Conservation (phyloP, 2,329 filamentous ascomycete species). For the Grosmannia clavigera region DNA sequence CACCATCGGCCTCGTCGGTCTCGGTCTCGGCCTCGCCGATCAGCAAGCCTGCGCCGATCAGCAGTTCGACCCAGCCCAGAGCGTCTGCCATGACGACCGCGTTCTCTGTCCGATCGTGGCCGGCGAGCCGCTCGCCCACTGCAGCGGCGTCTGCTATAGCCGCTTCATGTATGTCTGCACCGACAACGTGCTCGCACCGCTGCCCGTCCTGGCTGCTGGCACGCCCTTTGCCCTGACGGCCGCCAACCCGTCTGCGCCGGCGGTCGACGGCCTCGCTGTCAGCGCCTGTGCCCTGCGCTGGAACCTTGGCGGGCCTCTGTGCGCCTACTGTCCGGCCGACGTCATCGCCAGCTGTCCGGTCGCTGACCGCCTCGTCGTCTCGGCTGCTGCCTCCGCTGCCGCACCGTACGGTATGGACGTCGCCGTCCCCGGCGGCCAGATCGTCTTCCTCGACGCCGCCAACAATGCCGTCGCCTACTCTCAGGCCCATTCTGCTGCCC, state of each 20-base stretch:
- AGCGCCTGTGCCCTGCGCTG: slow-evolving; percentile 16
- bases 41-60: slow-evolving; percentile 8
- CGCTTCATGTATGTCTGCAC: slow-evolving; percentile 21
- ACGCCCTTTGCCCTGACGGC: slow-evolving; percentile 18
- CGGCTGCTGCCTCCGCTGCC: not conserved
- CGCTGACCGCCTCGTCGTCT: slow-evolving; percentile 17
- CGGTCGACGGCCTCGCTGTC: slow-evolving; percentile 18
- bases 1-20: slow-evolving; percentile 1
- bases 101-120: slow-evolving; percentile 22
- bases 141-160: slow-evolving; percentile 23
- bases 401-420: slow-evolving; percentile 16
- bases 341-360: slow-evolving; percentile 16
- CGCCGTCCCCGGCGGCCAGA: slow-evolving; percentile 22
- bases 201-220: slow-evolving; percentile 11
- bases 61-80: slow-evolving; percentile 13
- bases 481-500: slow-evolving; percentile 21
- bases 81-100: slow-evolving; percentile 19
- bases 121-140: slow-evolving; percentile 21
- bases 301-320: slow-evolving; percentile 16
- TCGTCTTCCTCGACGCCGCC: slow-evolving; percentile 17
- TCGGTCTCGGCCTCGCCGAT: not conserved
- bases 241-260: slow-evolving; percentile 17
- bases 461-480: slow-evolving; percentile 20
- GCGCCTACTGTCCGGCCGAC: slow-evolving; percentile 19
- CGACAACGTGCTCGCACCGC: slow-evolving; percentile 15